Evolutionary conservation across 768 basidiomycete genomes (phyloP).

Genomic region (Phallus indusiatus): DNA sequence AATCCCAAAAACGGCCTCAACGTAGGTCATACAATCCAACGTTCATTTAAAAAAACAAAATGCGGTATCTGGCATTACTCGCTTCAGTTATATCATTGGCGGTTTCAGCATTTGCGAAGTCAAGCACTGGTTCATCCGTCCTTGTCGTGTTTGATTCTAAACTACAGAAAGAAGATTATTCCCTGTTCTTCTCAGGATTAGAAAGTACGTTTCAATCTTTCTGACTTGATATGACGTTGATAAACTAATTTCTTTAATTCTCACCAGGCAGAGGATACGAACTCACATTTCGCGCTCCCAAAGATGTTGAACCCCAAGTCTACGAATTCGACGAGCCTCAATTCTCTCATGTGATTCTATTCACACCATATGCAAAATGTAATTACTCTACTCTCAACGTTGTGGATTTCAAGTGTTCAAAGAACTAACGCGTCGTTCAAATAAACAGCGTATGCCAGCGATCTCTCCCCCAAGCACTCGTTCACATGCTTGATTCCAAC

Average conservation of each 20-base stretch:
- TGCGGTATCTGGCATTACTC: background rate
- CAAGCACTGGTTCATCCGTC: constrained; percentile 75
- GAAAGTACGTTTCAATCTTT: constrained; percentile 42
- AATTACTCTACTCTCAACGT: constrained; percentile 17
- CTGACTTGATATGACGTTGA: constrained; percentile 1
- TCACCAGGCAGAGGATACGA: constrained; percentile 68
- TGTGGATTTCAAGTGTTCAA: background rate
- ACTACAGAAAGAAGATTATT: constrained; percentile 59
- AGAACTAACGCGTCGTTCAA: background rate
- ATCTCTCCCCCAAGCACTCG: constrained; percentile 79
- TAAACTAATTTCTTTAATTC: background rate
- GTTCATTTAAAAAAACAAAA: background rate
- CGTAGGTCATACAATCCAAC: background rate
- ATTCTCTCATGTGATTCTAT: constrained; percentile 81
- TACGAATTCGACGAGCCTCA: constrained; percentile 61
- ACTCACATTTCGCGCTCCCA: constrained; percentile 79
- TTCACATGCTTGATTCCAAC: constrained; percentile 54
- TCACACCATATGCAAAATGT: constrained; percentile 85
- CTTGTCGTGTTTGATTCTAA: constrained; percentile 76
- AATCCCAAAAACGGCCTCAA: background rate
- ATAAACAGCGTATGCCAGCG: constrained; percentile 50
- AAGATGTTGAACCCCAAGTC: constrained; percentile 56
- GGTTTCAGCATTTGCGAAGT: constrained; percentile 37
- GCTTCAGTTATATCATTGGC: background rate
- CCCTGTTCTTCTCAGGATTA: constrained; percentile 73